Percentiles rank a stretch among this genome's conserved stretches.
These are phyloP conservation scores for Paraglomus occultum DNA, from an alignment of 192 early-diverging fungal genomes.

Conservation along the genomic window DNA sequence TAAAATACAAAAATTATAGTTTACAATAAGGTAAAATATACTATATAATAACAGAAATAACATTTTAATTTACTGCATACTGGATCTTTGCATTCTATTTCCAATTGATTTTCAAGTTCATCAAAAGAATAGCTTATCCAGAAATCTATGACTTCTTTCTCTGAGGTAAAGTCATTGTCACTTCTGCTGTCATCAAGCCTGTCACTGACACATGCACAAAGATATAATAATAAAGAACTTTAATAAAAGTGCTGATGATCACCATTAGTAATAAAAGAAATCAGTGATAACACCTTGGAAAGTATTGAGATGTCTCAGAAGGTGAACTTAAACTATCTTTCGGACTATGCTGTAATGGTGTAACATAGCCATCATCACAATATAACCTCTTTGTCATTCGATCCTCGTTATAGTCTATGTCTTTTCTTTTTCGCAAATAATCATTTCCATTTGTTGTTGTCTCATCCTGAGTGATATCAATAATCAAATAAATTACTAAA, in stretches of 20 bases:
- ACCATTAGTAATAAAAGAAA: constrained; percentile 1
- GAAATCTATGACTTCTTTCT: background rate
- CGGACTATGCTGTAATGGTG: background rate
- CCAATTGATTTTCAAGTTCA: background rate
- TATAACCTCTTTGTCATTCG: background rate
- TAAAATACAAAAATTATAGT: constrained; percentile 21
- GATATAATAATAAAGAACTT: background rate
- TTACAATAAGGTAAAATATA: too few relatives aligned
- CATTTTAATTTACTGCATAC: constrained; percentile 11
- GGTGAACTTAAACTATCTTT: constrained; percentile 2
- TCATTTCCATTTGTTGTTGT: background rate
- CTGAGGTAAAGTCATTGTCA: constrained; percentile 12
- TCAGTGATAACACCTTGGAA: constrained; percentile 6
- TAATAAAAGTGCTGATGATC: background rate
- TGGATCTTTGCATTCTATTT: constrained; percentile 8
- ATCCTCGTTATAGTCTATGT: constrained; percentile 2
- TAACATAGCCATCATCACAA: background rate
- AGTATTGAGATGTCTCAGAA: constrained; percentile 1
- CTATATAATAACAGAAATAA: constrained; percentile 19
- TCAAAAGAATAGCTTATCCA: constrained; percentile 9
- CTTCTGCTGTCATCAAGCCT: background rate
- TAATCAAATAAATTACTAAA: constrained; percentile 1
- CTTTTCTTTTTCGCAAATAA: constrained; percentile 12
- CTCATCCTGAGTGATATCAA: constrained; percentile 4
- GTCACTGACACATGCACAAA: constrained; percentile 4